phyloP scores from a whole-genome alignment of 139 green algal genomes.

The Chlorella sp. region DNA sequence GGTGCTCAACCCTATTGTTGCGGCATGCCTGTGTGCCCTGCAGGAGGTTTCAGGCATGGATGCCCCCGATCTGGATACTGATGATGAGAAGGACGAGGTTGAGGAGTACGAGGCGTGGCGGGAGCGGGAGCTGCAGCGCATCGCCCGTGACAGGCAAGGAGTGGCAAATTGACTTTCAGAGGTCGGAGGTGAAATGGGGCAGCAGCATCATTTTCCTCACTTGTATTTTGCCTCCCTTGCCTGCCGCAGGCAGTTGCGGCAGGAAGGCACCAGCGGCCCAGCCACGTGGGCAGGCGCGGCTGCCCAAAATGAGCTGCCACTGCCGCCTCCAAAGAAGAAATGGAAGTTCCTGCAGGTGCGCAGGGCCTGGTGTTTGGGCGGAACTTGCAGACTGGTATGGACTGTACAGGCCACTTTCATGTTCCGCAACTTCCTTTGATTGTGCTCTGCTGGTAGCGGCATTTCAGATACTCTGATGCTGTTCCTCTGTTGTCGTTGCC shows the following conservation, averaged over 20 bases:
- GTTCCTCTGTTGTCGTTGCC: too few species aligned
- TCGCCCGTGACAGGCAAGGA: conserved; percentile 56
- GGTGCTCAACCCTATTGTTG: too few species aligned
- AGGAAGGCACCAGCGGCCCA: neutral
- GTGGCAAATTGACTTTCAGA: neutral
- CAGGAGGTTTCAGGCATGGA: neutral
- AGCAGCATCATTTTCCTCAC: neutral
- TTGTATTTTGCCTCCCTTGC: neutral
- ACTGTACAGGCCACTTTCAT: too few species aligned
- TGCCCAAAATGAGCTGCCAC: neutral
- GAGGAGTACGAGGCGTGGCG: conserved; percentile 88
- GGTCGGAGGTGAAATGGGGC: neutral
- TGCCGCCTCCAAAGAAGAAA: conserved; percentile 20
- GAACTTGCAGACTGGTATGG: too few species aligned
- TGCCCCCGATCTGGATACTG: neutral
- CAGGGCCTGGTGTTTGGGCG: too few species aligned
- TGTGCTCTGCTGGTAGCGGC: neutral
- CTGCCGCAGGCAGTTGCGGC: conserved; percentile 12
- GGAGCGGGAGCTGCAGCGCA: conserved; percentile 77
- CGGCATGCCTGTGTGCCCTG: neutral
- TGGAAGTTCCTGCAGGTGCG: conserved; percentile 84
- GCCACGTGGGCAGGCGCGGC: neutral
- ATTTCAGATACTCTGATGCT: too few species aligned
- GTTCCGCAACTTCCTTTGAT: neutral
- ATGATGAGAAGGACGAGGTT: conserved; percentile 83